A percentile compares a stretch with the other conserved stretches of the same genome.
These are phyloP conservation scores for Neurospora sp. DNA, from an alignment of 495 filamentous ascomycete species.

Conservation along the genomic window DNA sequence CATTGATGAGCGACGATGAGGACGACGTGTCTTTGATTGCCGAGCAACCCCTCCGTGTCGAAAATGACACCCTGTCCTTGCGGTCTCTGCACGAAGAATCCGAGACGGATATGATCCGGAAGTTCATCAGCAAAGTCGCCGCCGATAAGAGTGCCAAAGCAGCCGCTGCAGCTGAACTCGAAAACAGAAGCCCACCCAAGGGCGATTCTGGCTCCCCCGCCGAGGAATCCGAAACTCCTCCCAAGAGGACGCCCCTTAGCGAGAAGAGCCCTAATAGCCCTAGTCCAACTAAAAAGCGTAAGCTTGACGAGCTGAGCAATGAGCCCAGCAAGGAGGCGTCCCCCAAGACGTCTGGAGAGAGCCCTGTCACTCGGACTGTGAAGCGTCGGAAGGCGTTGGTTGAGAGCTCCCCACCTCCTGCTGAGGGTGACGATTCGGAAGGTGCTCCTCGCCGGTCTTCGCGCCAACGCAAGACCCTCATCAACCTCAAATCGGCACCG, in stretches of 20 bases:
- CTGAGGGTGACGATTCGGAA: background rate
- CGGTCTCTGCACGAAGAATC: conserved; percentile 22
- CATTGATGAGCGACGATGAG: conserved; percentile 11
- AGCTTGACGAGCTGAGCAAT: conserved; percentile 14
- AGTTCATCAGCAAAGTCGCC: conserved; percentile 35
- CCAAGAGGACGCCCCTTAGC: conserved; percentile 24
- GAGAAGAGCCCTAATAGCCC: conserved; percentile 31
- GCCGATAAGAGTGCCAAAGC: conserved; percentile 33
- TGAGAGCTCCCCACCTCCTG: background rate
- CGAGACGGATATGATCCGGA: conserved; percentile 35
- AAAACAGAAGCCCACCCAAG: conserved; percentile 10
- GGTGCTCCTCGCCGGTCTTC: conserved; percentile 19
- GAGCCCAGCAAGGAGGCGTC: conserved; percentile 3
- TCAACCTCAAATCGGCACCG: conserved; percentile 15
- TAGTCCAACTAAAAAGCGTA: conserved; percentile 25
- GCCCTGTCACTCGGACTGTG: background rate
- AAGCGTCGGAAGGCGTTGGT: conserved; percentile 1
- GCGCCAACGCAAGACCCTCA: conserved; percentile 15
- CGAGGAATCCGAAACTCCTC: conserved; percentile 20
- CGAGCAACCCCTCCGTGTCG: background rate
- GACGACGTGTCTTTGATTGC: conserved; percentile 15
- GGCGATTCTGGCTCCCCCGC: conserved; percentile 15
- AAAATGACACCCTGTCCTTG: conserved; percentile 18
- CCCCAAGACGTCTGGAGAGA: background rate
- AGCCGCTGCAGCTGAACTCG: conserved; percentile 13